Base-by-base conservation (phyloP, 148 eudicot genomes). In the Heliamphora exappendiculata region DNA sequence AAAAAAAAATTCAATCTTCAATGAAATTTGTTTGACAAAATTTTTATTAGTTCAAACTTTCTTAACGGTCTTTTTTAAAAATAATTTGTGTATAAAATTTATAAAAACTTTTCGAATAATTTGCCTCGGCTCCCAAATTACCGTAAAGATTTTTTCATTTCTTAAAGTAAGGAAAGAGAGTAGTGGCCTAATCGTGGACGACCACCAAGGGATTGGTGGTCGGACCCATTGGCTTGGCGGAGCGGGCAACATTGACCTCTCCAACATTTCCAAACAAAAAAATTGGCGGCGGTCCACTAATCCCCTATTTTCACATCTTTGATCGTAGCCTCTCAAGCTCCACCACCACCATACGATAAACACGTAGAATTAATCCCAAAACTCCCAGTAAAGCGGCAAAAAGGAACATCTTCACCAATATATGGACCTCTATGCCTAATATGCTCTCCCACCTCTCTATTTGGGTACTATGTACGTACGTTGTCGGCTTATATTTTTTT, bases 111-210 rank as follows among this genome's bases (percentile, higher is more conserved):
- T n/a, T n/a, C n/a, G n/a, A n/a, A n/a, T n/a, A n/a, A n/a, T n/a
- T n/a, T n/a, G n/a, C n/a, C n/a, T n/a, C n/a, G n/a, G n/a, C n/a
- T n/a, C n/a, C n/a, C n/a, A n/a, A n/a, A n/a, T n/a, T 76, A 65
- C 79, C 79, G 37, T 26, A 76, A 36, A 66, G 63, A 0, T 76
- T 76, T 51, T 51, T 54, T 73, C 79, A 76, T 16, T 54, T 42
- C 39, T 76, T 66, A 1, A 76, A 54, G 73, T 51, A 76, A 5
- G 79, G 73, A 16, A 76, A 67, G 63, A 76, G 73, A 39, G 42
- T 10, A 31, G 73, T 5, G 28, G 73, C 65, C 29, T 19, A 19
- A 29, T 76, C 28, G 19, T 76, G 79, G 11, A 36, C 1, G 65
- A 57, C 7, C 13, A 20, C 24, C 28, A 22, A 12, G 53, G 7